Evolutionary conservation across 139 green algal genomes (phyloP).

Genomic region (Chlorella vulgaris): DNA sequence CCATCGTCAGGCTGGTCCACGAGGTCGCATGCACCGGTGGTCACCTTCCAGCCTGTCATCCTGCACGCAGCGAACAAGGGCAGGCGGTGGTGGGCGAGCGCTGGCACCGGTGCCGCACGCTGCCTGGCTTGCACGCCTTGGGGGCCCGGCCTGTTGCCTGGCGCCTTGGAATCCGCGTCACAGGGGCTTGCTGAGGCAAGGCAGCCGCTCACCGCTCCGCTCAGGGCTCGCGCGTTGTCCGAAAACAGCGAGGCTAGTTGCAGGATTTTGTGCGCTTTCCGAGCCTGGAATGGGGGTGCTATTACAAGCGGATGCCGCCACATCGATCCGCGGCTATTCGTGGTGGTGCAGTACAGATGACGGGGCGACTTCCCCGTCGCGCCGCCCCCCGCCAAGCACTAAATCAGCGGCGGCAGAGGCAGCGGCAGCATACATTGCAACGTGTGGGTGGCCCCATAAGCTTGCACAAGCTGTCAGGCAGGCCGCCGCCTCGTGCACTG

Average conservation of each 20-base stretch:
- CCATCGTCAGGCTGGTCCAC: too few relatives aligned
- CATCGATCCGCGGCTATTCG: too few relatives aligned
- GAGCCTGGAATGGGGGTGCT: too few relatives aligned
- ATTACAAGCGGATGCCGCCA: too few relatives aligned
- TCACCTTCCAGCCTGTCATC: slow-evolving; percentile 20
- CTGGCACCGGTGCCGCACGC: too few relatives aligned
- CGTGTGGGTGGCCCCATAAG: slow-evolving; percentile 3
- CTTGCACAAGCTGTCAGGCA: background rate
- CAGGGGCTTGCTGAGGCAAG: background rate
- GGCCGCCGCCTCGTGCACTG: background rate
- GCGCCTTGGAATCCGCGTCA: background rate
- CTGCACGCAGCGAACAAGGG: background rate
- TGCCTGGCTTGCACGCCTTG: background rate
- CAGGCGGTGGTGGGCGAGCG: background rate
- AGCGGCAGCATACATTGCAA: background rate
- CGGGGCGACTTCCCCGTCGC: too few relatives aligned
- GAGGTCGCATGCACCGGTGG: slow-evolving; percentile 6
- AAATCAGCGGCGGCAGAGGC: background rate
- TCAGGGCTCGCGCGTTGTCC: too few relatives aligned
- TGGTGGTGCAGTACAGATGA: too few relatives aligned
- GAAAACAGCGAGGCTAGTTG: too few relatives aligned
- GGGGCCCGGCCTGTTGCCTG: background rate
- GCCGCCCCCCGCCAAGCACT: background rate
- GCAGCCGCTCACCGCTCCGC: too few relatives aligned
- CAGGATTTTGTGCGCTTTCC: too few relatives aligned